A percentile compares a stretch with the other conserved stretches of the same genome.
Conservation (phyloP, 83 land plant genomes). For the Larix sibirica region DNA sequence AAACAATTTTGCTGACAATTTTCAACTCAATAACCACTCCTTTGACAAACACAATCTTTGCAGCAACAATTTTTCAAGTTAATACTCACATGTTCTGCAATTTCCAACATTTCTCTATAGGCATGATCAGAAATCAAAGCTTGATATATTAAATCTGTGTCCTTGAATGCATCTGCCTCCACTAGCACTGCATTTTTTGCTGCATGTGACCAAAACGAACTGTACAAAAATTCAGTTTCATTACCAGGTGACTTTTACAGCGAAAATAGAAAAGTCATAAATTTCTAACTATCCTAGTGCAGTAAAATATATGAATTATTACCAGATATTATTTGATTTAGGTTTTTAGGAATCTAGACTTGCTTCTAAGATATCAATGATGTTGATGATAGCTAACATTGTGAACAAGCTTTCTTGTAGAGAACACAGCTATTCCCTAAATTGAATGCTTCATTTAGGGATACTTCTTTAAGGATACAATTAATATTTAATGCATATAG, state of each 20-base stretch:
- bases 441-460: background rate
- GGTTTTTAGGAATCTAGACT: background rate
- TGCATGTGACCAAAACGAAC: slow-evolving; percentile 29
- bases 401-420: background rate
- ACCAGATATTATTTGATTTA: background rate
- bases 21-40: background rate
- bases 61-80: background rate
- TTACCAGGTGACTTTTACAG: background rate
- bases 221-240: slow-evolving; percentile 1
- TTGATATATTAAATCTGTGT: slow-evolving; percentile 44
- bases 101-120: slow-evolving; percentile 22
- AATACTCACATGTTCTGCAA: slow-evolving; percentile 33
- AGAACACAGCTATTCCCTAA: background rate
- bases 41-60: background rate
- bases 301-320: background rate
- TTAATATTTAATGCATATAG: background rate
- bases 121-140: slow-evolving; percentile 18
- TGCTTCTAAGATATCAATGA: background rate
- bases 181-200: slow-evolving; percentile 38
- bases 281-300: background rate
- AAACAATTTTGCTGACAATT: background rate
- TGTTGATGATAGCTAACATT: background rate
- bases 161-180: slow-evolving; percentile 52
- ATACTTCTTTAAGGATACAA: background rate
- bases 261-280: background rate